Evolutionary conservation across 2,329 filamentous ascomycete species (phyloP), one percentile per base, ranked within the genome.

Genomic region (Aspergillus thermomutatus): DNA sequence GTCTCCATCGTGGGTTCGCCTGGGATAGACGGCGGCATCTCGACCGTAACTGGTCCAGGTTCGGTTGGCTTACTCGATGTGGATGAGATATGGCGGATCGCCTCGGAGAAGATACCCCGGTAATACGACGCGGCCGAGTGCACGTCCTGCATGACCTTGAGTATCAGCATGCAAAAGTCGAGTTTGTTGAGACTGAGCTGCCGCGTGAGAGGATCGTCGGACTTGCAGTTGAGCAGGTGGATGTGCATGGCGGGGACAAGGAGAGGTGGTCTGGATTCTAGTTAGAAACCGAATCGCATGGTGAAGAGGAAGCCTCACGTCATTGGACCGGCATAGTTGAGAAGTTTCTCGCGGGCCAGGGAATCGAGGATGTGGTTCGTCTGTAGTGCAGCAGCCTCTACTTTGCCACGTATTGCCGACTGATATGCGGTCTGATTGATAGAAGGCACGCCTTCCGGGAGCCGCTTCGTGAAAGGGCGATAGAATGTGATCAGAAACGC

Each of bases 401-500:
- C 62, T 50, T 61, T 67, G 19, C 50, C 53, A 19, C 63, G 56
- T 34, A 69, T 64, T 8, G 54, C 55, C 34, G 58, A 48, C 55
- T 67, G 63, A 63, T 69, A 69, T 11, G 51, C 47, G 25, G 37
- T 31, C 34, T 66, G 55, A 6, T 58, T 50, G 26, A 25, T 28
- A 1, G 37, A 11, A 19, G 54, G 50, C 5, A 69, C 51, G 5
- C 62, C 68, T 17, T 61, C 51, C 0, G 70, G 66, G 4, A 41
- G 19, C 8, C 64, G 61, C 1, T 60, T 64, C 3, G 64, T 58
- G 45, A 58, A 71, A 0, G 64, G 63, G 0, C 70, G 70, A 50
- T 72, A 71, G 27, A 73, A 67, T 0, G 65, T 63, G 26, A 70
- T 62, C 1, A 68, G 47, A 26, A 69, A 57, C 9, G 68, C 62